phyloP scores from a whole-genome alignment of 169 alveolate species.

The Plasmodium knowlesi region DNA sequence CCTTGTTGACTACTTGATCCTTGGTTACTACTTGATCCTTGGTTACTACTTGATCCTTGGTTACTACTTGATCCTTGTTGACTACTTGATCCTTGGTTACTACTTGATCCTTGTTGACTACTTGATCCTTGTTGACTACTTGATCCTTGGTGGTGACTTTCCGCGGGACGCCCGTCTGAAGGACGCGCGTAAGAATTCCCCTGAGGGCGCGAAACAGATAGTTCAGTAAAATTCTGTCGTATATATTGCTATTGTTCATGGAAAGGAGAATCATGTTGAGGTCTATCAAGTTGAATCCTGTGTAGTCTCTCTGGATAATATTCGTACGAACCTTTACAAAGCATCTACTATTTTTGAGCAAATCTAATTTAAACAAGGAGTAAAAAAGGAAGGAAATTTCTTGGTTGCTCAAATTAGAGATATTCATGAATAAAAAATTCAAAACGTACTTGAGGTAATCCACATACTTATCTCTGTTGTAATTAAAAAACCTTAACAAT shows the following conservation, averaged over 20 bases:
- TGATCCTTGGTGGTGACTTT: not conserved
- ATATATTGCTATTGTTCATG: conserved; percentile 38
- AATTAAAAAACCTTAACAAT: conserved; percentile 38
- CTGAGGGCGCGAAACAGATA: conserved; percentile 27
- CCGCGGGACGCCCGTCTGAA: not conserved
- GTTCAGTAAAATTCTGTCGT: conserved; percentile 20
- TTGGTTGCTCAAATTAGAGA: conserved; percentile 27
- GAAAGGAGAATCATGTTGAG: conserved; percentile 47
- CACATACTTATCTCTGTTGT: conserved; percentile 55
- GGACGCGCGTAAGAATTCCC: not conserved
- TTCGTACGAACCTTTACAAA: conserved; percentile 18
- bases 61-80: too few species aligned
- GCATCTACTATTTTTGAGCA: conserved; percentile 9
- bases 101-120: too few species aligned
- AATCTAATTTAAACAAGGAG: conserved; percentile 41
- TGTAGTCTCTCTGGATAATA: conserved; percentile 23
- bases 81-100: too few species aligned
- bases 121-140: too few species aligned
- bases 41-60: too few species aligned
- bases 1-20: too few species aligned
- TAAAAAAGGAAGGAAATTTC: conserved; percentile 57
- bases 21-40: too few species aligned
- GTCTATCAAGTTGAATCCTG: conserved; percentile 19
- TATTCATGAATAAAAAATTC: conserved; percentile 15
- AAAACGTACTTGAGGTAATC: conserved; percentile 51